Base-by-base conservation (phyloP, 1,139 yeast genomes). In the Suhomyces taliae region DNA sequence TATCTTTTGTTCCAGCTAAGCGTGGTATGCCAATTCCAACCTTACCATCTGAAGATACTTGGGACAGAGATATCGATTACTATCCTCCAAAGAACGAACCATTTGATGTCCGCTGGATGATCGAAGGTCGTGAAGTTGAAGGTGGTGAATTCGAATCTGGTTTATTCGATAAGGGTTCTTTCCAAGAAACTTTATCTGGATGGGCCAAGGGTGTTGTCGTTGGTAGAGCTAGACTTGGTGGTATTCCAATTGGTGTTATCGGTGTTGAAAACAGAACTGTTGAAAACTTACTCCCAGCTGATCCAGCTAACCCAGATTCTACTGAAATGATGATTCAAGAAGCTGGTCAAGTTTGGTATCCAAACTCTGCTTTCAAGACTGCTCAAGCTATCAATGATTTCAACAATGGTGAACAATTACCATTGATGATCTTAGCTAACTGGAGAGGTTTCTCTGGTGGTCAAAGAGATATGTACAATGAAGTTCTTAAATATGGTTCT, bases 361-460 rank as follows among this genome's bases (percentile, higher is more conserved):
- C 99, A 59, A 95, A 93, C 76, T 88, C 97, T 52, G 99, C 99
- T 12, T 93, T 89, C 80, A 93, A 93, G 82, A 93, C 99, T 46
- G 96, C 99, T 6, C 99, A 93, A 77, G 98, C 99, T 27, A 93
- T 93, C 60, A 87, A 87, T 59, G 99, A 93, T 67, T 93, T 93
- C 82, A 93, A 93, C 78, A 78, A 90, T 65, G 99, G 99, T 79
- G 99, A 93, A 71, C 95, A 90, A 70, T 80, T 93, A 62, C 99
- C 99, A 54, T 79, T 93, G 69, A 90, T 93, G 96, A 90, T 93
- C 58, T 75, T 93, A 61, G 99, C 99, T 49, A 93, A 93, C 81
- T 93, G 99, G 99, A 87, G 99, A 84, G 99, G 99, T 64, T 93
- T 93, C 83, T 90, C 97, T 56, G 99, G 99, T 78, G 99, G 99